Percentiles rank a stretch among this genome's conserved stretches.
These are phyloP conservation scores for Pholiota microspora DNA, from an alignment of 768 basidiomycete genomes.

Conservation along the genomic window DNA sequence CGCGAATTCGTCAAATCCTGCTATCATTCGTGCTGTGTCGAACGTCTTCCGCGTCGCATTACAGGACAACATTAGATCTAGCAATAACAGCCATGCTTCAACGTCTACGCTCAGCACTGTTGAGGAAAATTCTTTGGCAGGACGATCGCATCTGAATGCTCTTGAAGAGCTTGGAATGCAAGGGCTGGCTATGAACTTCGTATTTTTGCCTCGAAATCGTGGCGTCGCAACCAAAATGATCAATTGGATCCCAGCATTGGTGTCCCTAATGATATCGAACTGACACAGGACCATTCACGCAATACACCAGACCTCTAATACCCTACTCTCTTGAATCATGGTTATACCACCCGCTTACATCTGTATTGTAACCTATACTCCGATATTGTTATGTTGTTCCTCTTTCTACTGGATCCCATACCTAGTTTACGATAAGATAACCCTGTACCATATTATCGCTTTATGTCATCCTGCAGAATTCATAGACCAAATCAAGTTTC, in stretches of 20 bases:
- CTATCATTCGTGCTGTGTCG: constrained; percentile 70
- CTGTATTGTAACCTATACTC: neutral
- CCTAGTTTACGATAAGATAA: neutral
- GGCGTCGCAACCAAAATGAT: constrained; percentile 63
- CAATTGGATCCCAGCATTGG: constrained; percentile 65
- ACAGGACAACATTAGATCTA: constrained; percentile 43
- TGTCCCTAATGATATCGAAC: constrained; percentile 35
- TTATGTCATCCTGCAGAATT: neutral
- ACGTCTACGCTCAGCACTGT: constrained; percentile 62
- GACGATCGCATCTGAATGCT: constrained; percentile 52
- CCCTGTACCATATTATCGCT: neutral
- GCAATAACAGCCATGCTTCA: constrained; percentile 45
- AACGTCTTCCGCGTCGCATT: constrained; percentile 71
- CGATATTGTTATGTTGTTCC: neutral
- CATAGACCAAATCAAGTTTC: too few species aligned
- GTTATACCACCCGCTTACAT: constrained; percentile 1
- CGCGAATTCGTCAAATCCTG: constrained; percentile 66
- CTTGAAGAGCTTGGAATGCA: constrained; percentile 74
- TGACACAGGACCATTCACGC: too few species aligned
- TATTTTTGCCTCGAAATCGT: constrained; percentile 59
- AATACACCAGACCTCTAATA: constrained; percentile 9
- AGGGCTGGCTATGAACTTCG: constrained; percentile 70
- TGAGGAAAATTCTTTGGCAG: constrained; percentile 53
- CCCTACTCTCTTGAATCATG: neutral
- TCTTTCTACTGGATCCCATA: too few species aligned